Percentiles rank a stretch among this genome's conserved stretches.
These are phyloP conservation scores for Psilocybe subaeruginosa DNA, from an alignment of 768 basidiomycete species.

Conservation along the genomic window DNA sequence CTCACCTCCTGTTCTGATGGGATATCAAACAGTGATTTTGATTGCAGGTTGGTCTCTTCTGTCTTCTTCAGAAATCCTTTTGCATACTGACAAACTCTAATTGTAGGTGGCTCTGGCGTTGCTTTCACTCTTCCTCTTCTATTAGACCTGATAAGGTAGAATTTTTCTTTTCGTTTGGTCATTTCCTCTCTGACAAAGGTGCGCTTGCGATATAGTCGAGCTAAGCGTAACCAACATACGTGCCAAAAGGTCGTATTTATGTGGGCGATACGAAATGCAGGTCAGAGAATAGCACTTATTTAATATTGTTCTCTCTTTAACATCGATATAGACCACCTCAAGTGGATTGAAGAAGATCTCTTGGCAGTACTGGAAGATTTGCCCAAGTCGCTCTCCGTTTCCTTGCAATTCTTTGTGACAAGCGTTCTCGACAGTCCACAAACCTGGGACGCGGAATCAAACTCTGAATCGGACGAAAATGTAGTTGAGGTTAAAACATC, in stretches of 20 bases:
- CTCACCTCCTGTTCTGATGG: slow-evolving; percentile 34
- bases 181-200: background rate
- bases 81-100: background rate
- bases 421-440: slow-evolving; percentile 19
- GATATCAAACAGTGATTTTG: slow-evolving; percentile 41
- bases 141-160: slow-evolving; percentile 43
- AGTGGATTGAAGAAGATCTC: slow-evolving; percentile 49
- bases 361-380: slow-evolving; percentile 30
- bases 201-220: slow-evolving; percentile 24
- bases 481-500: slow-evolving; percentile 15
- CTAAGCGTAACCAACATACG: slow-evolving; percentile 22
- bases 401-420: slow-evolving; percentile 46
- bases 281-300: slow-evolving; percentile 25
- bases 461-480: slow-evolving; percentile 21
- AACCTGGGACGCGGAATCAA: slow-evolving; percentile 25
- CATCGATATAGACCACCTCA: slow-evolving; percentile 33
- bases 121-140: slow-evolving; percentile 50
- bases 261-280: slow-evolving; percentile 46
- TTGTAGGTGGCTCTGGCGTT: slow-evolving; percentile 51
- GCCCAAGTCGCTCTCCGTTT: slow-evolving; percentile 33
- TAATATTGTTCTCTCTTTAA: background rate
- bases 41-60: slow-evolving; percentile 38
- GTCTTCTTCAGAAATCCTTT: background rate
- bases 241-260: slow-evolving; percentile 40
- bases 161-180: background rate